Conservation (phyloP, 2,329 filamentous ascomycete genomes). For the Cladosporium sphaerospermum region DNA sequence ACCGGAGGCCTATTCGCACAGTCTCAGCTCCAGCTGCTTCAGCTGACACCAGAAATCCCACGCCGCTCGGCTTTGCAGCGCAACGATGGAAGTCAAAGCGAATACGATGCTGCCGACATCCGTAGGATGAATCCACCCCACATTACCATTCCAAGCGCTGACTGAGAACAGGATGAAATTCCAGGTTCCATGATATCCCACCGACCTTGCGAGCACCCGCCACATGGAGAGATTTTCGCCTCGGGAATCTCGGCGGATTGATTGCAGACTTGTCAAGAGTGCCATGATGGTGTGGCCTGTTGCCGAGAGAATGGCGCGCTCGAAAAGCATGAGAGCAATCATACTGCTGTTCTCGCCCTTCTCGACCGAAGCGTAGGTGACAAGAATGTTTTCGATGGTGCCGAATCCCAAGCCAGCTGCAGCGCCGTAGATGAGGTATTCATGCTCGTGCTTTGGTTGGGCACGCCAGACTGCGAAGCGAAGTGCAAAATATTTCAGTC, state of each 20-base stretch:
- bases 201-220: not conserved
- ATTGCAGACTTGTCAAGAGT: not conserved
- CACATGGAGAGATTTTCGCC: not conserved
- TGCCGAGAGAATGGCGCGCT: not conserved
- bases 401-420: not conserved
- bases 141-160: constrained; percentile 1
- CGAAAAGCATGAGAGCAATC: not conserved
- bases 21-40: constrained; percentile 7
- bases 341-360: not conserved
- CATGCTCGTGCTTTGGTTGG: not conserved
- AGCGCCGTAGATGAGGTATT: constrained; percentile 6
- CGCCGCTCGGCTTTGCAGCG: not conserved
- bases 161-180: not conserved
- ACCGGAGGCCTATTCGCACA: not conserved
- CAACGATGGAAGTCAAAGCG: not conserved
- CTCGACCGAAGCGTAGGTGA: not conserved
- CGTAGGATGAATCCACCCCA: constrained; percentile 2
- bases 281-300: constrained; percentile 1
- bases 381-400: not conserved
- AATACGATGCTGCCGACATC: not conserved
- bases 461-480: not conserved
- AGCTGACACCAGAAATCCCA: constrained; percentile 16
- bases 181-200: not conserved
- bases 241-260: constrained; percentile 4
- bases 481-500: not conserved